These are phyloP conservation scores for Aspergillus neotritici DNA, from an alignment of 2,329 filamentous ascomycete species.

Conservation along the genomic window DNA sequence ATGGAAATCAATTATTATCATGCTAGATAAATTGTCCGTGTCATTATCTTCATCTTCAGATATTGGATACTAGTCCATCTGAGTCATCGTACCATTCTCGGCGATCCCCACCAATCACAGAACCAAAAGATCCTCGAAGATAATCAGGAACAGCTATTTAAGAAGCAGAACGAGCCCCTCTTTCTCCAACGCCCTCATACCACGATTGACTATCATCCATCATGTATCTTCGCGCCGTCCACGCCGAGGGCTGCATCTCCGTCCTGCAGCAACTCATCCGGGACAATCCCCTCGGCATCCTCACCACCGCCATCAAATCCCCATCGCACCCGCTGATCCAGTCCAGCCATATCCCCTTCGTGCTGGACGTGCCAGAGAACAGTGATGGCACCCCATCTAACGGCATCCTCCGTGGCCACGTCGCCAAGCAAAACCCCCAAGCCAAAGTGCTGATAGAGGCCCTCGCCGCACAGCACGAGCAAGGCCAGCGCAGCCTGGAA, in stretches of 20 bases:
- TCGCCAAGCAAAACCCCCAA: conserved; percentile 60
- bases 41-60: not conserved
- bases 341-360: conserved; percentile 57
- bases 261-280: conserved; percentile 51
- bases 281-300: conserved; percentile 56
- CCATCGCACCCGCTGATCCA: conserved; percentile 48
- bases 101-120: conserved; percentile 7
- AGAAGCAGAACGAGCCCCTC: too few species aligned
- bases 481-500: conserved; percentile 22
- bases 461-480: conserved; percentile 17
- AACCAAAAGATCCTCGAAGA: not conserved
- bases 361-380: conserved; percentile 45
- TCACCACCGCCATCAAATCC: conserved; percentile 58
- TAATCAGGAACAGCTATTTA: not conserved
- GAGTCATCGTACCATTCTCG: not conserved
- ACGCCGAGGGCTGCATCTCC: conserved; percentile 48
- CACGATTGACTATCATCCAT: not conserved
- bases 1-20: too few species aligned
- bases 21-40: too few species aligned
- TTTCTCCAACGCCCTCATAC: too few species aligned
- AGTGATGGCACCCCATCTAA: conserved; percentile 26
- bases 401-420: conserved; percentile 51
- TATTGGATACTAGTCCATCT: not conserved
- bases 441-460: conserved; percentile 55
- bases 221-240: conserved; percentile 54